Conservation (phyloP, 352 stramenopile species). For the Pythium guiyangense region DNA sequence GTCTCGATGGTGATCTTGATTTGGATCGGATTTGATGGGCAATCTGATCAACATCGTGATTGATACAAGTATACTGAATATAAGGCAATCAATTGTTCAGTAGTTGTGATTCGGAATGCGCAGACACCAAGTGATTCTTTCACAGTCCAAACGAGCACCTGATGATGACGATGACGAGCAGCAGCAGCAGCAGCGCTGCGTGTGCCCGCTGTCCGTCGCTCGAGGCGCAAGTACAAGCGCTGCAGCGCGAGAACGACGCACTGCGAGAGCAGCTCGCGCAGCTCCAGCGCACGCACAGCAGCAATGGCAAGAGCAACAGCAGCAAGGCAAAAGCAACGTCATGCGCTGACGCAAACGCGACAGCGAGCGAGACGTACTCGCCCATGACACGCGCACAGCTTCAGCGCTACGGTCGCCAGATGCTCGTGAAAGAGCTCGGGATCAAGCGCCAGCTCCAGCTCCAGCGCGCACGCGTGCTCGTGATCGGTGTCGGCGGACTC, state of each 20-base stretch:
- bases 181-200: background rate
- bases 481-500: conserved; percentile 95
- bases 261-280: conserved; percentile 12
- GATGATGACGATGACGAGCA: too few species aligned
- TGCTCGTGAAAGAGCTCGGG: conserved; percentile 92
- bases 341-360: background rate
- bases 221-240: background rate
- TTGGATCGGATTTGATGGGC: background rate
- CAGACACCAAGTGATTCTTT: too few species aligned
- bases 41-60: background rate
- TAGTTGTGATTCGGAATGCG: too few species aligned
- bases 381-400: conserved; percentile 43
- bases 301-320: too few species aligned
- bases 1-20: too few species aligned
- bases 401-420: conserved; percentile 92
- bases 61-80: background rate
- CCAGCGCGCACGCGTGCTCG: conserved; percentile 65
- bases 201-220: conserved; percentile 43
- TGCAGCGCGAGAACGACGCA: conserved; percentile 13
- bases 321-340: background rate
- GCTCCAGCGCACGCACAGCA: background rate
- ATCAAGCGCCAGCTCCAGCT: conserved; percentile 85
- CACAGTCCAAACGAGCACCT: too few species aligned
- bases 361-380: conserved; percentile 19
- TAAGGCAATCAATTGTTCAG: background rate